Conservation (phyloP, 2,329 filamentous ascomycete species). For the Neodidymelliopsis sp. region DNA sequence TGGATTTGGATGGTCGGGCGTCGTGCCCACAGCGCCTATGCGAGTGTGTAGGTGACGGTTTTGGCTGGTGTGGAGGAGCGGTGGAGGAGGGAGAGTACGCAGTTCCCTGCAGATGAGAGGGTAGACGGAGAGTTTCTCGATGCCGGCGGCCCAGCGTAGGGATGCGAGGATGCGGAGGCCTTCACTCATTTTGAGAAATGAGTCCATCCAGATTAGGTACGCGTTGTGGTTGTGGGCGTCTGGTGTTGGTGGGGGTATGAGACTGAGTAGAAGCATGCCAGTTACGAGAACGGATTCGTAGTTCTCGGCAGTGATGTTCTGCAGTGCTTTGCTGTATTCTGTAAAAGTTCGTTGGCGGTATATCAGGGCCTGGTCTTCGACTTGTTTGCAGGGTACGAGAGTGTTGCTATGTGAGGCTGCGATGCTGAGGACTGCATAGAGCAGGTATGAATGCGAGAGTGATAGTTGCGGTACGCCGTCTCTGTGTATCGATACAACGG, state of each 20-base stretch:
- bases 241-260: constrained; percentile 27
- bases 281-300: constrained; percentile 44
- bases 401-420: constrained; percentile 33
- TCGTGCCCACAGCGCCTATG: constrained; percentile 22
- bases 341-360: constrained; percentile 41
- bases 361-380: constrained; percentile 22
- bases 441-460: constrained; percentile 32
- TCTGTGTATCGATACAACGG: constrained; percentile 28
- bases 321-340: constrained; percentile 35
- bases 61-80: constrained; percentile 17
- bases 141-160: constrained; percentile 40
- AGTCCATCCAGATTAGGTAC: constrained; percentile 34
- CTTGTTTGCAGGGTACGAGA: constrained; percentile 20
- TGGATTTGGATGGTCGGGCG: constrained; percentile 37
- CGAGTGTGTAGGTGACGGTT: constrained; percentile 24
- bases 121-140: constrained; percentile 42
- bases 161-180: constrained; percentile 41
- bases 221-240: constrained; percentile 13
- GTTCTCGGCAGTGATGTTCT: constrained; percentile 41
- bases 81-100: constrained; percentile 38
- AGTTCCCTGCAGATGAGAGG: constrained; percentile 41
- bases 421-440: constrained; percentile 40
- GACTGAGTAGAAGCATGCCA: constrained; percentile 30
- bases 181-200: constrained; percentile 40
- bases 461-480: constrained; percentile 32